Evolutionary conservation across 1,139 yeast species (phyloP).

Genomic region (Eremothecium cymbalariae): DNA sequence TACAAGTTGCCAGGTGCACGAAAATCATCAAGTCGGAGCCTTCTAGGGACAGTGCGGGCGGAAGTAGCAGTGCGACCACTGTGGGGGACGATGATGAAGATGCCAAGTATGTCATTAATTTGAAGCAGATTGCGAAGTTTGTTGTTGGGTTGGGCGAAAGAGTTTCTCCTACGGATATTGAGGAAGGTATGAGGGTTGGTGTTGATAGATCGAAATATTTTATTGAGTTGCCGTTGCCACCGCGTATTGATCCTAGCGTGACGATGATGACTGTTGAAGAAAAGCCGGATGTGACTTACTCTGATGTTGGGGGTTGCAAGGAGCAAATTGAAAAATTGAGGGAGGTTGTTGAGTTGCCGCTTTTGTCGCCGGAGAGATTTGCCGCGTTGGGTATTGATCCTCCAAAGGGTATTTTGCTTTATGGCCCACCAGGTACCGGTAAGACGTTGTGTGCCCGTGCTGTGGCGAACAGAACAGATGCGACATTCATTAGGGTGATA

Average conservation of each 20-base stretch:
- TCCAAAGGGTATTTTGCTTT: conserved; percentile 89
- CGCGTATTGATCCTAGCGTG: conserved; percentile 93
- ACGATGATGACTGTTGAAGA: conserved; percentile 99
- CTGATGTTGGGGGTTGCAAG: conserved; percentile 96
- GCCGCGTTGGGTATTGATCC: conserved; percentile 96
- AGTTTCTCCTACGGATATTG: conserved; percentile 96
- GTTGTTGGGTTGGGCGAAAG: conserved; percentile 95
- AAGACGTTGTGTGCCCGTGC: conserved; percentile 97
- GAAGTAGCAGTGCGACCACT: conserved; percentile 11
- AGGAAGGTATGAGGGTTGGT: conserved; percentile 99
- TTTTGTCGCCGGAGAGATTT: conserved; percentile 90
- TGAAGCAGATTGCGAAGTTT: conserved; percentile 95
- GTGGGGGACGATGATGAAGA: conserved; percentile 63
- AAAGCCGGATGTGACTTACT: conserved; percentile 85
- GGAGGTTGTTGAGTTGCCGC: conserved; percentile 94
- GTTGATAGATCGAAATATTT: conserved; percentile 96
- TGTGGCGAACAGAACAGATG: conserved; percentile 97
- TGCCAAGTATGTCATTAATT: conserved; percentile 87
- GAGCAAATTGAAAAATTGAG: conserved; percentile 95
- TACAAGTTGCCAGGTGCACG: conserved; percentile 97
- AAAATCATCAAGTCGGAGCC: conserved; percentile 63
- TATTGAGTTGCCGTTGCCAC: conserved; percentile 93
- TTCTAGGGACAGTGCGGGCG: conserved; percentile 23
- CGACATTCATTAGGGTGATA: conserved; percentile 93
- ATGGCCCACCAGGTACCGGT: conserved; percentile 99